phyloP scores from a whole-genome alignment of 2,329 filamentous ascomycete species.

The Cordyceps militaris region DNA sequence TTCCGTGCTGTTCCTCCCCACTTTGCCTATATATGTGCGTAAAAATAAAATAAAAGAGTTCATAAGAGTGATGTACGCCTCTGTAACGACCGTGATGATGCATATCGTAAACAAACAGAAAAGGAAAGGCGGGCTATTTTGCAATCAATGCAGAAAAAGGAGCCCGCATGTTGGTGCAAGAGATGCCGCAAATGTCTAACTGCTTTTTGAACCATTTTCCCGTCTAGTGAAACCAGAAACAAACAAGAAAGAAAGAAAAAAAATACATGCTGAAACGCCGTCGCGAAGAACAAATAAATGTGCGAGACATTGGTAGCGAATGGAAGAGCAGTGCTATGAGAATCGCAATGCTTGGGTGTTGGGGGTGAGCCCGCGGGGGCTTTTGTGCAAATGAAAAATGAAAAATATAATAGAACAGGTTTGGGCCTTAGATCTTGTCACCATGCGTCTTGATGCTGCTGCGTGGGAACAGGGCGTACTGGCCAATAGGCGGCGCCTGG shows the following conservation, averaged over 20 bases:
- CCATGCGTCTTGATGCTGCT: conserved; percentile 22
- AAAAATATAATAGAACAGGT: not conserved
- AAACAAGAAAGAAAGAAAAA: not conserved
- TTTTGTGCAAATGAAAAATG: not conserved
- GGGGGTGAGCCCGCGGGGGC: not conserved
- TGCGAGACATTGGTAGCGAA: not conserved
- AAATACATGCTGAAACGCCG: not conserved
- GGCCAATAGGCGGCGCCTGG: conserved; percentile 38
- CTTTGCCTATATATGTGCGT: not conserved
- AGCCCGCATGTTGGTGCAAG: conserved; percentile 1
- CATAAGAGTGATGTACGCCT: not conserved
- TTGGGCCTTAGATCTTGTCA: conserved; percentile 7
- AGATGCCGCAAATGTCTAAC: conserved; percentile 11
- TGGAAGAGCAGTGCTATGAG: not conserved
- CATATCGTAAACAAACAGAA: not conserved
- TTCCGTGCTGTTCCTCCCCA: not conserved
- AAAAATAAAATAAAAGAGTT: not conserved
- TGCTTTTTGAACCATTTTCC: conserved; percentile 7
- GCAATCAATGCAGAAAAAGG: not conserved
- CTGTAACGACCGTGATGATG: conserved; percentile 13
- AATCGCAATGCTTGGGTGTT: not conserved
- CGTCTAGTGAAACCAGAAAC: not conserved
- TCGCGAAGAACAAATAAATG: not conserved
- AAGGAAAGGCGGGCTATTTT: not conserved
- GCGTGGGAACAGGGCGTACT: conserved; percentile 41